Conservation (phyloP, 2,329 filamentous ascomycete genomes). For the Microdochium trichocladiopsis region DNA sequence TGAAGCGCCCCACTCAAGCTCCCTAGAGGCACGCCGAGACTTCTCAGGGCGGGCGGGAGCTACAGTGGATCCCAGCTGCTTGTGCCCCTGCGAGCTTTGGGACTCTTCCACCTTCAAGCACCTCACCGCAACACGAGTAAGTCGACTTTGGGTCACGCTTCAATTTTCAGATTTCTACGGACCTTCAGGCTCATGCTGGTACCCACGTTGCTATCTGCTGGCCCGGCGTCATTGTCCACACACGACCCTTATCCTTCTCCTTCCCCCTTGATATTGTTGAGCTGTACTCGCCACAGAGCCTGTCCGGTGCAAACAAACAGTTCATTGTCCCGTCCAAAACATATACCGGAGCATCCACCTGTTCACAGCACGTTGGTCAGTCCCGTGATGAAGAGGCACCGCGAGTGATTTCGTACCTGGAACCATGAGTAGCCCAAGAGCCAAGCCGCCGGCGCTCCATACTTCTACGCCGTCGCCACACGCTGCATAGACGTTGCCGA, state of each 20-base stretch:
- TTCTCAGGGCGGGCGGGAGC: neutral
- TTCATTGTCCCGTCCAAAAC: slow-evolving; percentile 31
- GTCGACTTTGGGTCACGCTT: no score
- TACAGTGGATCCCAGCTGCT: neutral
- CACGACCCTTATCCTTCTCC: neutral
- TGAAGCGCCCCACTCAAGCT: neutral
- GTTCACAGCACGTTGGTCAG: neutral
- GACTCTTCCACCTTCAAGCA: no score
- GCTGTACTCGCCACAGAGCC: slow-evolving; percentile 32
- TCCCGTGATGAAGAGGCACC: no score
- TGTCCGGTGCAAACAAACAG: slow-evolving; percentile 40
- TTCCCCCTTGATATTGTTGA: slow-evolving; percentile 8
- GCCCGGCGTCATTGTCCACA: neutral
- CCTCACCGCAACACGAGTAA: no score
- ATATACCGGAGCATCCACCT: slow-evolving; percentile 36
- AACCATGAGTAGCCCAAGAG: slow-evolving; percentile 33
- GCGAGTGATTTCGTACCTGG: slow-evolving; percentile 17
- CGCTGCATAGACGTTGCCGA: slow-evolving; percentile 38
- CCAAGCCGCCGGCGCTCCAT: slow-evolving; percentile 33
- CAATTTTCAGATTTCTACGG: no score
- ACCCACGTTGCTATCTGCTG: neutral
- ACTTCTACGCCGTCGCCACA: slow-evolving; percentile 43
- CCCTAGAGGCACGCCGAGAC: no score
- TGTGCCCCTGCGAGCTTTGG: no score
- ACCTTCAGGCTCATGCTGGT: no score